Percentiles rank a stretch among this genome's conserved stretches.
Conservation (phyloP, 2,329 filamentous ascomycete species). For the Bipolaris cookei region DNA sequence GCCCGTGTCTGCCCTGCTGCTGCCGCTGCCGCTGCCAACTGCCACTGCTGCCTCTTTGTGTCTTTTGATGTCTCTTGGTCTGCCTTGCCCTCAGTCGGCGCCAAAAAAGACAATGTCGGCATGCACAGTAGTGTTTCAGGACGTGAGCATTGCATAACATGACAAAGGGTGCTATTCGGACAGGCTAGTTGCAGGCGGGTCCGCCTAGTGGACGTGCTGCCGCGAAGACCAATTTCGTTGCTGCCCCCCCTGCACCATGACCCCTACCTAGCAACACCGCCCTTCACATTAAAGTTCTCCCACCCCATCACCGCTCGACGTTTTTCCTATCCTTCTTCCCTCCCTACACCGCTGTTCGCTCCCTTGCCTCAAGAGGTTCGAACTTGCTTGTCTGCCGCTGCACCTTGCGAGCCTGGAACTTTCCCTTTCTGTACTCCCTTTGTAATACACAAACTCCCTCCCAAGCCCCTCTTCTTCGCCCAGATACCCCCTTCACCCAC, state of each 20-base stretch:
- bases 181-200: conserved; percentile 38
- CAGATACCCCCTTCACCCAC: conserved; percentile 15
- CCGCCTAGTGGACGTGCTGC: conserved; percentile 42
- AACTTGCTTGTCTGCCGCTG: conserved; percentile 38
- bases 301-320: conserved; percentile 36
- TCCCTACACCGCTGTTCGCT: conserved; percentile 40
- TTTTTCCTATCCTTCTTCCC: conserved; percentile 39
- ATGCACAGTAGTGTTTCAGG: conserved; percentile 42
- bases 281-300: conserved; percentile 45
- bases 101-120: conserved; percentile 18
- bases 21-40: neutral
- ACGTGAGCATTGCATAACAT: conserved; percentile 38
- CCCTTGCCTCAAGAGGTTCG: conserved; percentile 32
- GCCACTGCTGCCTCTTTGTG: no score
- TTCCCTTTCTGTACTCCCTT: conserved; percentile 40
- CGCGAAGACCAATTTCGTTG: conserved; percentile 44
- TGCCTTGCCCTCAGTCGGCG: neutral
- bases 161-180: conserved; percentile 38
- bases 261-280: conserved; percentile 45
- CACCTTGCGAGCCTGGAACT: conserved; percentile 39
- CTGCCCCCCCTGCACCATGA: conserved; percentile 32
- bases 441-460: conserved; percentile 41
- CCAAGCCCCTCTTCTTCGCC: conserved; percentile 21
- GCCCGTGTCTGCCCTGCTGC: neutral
- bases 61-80: no score